Base-by-base conservation (phyloP, 768 basidiomycete species). In the Phaeotremella skinneri region DNA sequence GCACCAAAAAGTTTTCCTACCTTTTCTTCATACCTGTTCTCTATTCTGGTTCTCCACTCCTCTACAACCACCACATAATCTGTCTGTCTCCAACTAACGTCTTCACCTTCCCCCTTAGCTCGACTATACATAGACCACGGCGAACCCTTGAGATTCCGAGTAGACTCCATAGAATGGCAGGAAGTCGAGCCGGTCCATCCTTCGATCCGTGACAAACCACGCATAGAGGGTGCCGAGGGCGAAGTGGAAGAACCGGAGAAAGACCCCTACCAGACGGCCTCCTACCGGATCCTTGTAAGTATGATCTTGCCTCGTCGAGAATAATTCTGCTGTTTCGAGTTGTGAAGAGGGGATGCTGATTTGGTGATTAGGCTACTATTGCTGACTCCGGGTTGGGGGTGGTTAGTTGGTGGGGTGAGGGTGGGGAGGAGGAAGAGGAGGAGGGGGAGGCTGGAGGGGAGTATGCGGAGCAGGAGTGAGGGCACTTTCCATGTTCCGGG, bases 341-440 rank as follows among this genome's bases (percentile, higher is more conserved):
- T 29, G 34, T 50, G 2, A 30, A n/a, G 16, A n/a, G 6, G n/a
- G 31, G 11, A 50, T 9, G 2, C 20, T 17, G 27, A 31, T 47
- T 31, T 55, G 25, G n/a, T 39, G 3, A 2, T 16, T 61, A 79
- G 78, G 75, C 67, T 3, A 77, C 78, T 11, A 79, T 80, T 50
- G 68, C 72, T 1, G 79, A 80, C 49, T 69, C 75, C 26, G 79
- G 79, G 0, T 59, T 78, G 16, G 79, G 79, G 5, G 62, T 78
- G 1, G 62, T 77, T 4, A 73, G 69, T 2, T 80, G 79, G 79
- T 80, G 79, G 79, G 69, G 65, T 37, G 66, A 58, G 1, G 56
- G 52, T 17, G 70, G 69, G 30, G 67, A 64, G 2, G 76, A 69
- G 0, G 76, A 50, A 23, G 69, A 50, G 14, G 70, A 61, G 20